These are phyloP conservation scores for Fraxinus paxiana DNA, from an alignment of 305 asterid genomes.

Conservation along the genomic window DNA sequence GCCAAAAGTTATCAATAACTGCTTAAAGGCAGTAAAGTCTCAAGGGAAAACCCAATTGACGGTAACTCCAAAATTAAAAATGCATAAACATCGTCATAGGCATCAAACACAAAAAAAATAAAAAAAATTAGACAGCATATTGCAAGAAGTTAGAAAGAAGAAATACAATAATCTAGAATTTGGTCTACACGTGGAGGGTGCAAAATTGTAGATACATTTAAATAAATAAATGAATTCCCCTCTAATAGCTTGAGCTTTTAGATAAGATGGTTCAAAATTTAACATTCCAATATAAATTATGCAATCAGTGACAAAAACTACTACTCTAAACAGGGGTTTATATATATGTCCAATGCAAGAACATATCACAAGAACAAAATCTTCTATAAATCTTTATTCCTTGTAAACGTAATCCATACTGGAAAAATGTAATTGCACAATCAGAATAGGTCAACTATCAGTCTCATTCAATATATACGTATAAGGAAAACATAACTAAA, in stretches of 20 bases:
- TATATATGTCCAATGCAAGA: neutral
- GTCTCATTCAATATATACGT: conserved; percentile 1
- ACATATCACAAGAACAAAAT: neutral
- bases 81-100: neutral
- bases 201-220: neutral
- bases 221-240: neutral
- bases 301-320: neutral
- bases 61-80: neutral
- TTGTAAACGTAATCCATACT: neutral
- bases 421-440: neutral
- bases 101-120: neutral
- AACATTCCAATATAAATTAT: neutral
- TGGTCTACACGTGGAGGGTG: neutral
- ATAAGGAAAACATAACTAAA: neutral
- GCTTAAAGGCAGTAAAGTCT: neutral
- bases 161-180: neutral
- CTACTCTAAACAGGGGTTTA: neutral
- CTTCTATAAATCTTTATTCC: neutral
- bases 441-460: neutral
- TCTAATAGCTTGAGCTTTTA: neutral
- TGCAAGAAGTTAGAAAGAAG: neutral
- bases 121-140: neutral
- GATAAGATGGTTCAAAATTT: neutral
- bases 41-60: neutral
- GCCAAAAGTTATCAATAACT: neutral